phyloP scores from a whole-genome alignment of 305 asterid genomes.

The Fraxinus sp. region DNA sequence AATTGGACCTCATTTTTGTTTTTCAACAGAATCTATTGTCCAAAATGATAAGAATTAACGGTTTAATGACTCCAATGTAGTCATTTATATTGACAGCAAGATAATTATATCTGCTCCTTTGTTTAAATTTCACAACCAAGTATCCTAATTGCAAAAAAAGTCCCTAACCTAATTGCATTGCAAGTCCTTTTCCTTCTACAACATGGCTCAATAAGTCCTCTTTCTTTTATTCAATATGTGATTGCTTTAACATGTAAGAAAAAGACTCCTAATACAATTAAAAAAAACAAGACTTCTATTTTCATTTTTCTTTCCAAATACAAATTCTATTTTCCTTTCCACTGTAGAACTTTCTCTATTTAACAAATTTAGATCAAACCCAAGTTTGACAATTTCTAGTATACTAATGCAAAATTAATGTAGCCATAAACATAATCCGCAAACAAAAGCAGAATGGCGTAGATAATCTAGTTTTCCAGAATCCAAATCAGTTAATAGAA shows the following conservation, averaged over 20 bases:
- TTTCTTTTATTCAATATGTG: neutral
- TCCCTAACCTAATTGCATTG: neutral
- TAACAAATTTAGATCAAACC: neutral
- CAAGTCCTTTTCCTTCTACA: neutral
- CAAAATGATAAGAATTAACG: neutral
- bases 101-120: neutral
- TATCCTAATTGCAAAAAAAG: no score
- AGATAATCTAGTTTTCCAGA: neutral
- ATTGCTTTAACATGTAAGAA: neutral
- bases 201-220: neutral
- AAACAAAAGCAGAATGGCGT: neutral
- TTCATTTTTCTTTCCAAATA: neutral
- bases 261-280: neutral
- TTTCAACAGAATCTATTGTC: neutral
- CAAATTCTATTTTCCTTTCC: neutral
- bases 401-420: neutral
- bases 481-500: neutral
- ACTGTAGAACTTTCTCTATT: neutral
- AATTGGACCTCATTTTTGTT: no score
- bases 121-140: neutral
- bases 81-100: neutral
- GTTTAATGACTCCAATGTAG: neutral
- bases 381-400: neutral
- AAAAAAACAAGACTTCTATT: neutral
- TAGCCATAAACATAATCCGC: neutral